Percentiles rank a stretch among this genome's conserved stretches.
Evolutionary conservation across 2,329 filamentous ascomycete genomes (phyloP).

Genomic region (Pseudonectria buxi): DNA sequence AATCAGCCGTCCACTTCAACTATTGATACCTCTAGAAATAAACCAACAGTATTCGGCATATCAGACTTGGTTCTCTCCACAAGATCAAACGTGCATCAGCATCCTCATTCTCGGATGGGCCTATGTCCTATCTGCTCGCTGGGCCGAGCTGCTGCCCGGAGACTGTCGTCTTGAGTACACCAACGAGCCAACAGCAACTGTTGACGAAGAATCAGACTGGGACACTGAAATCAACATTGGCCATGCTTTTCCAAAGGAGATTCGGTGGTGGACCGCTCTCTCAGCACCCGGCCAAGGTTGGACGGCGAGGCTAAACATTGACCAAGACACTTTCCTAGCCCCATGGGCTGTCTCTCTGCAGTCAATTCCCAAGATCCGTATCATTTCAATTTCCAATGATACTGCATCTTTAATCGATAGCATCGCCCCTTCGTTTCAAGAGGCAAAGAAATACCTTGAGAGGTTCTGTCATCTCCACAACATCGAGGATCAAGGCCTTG

Average conservation of each 20-base stretch:
- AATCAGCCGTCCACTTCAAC: too few species aligned
- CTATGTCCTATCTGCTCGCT: constrained; percentile 4
- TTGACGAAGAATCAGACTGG: background rate
- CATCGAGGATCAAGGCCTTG: constrained; percentile 3
- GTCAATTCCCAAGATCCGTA: too few species aligned
- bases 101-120: constrained; percentile 2
- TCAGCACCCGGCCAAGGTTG: constrained; percentile 1
- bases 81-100: background rate
- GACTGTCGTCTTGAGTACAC: constrained; percentile 1
- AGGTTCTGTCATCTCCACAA: constrained; percentile 3
- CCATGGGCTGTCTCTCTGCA: constrained; percentile 4
- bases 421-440: background rate
- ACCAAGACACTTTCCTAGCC: background rate
- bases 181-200: background rate
- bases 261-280: constrained; percentile 5
- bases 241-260: background rate
- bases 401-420: background rate
- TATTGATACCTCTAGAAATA: too few species aligned
- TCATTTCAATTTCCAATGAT: too few species aligned
- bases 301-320: constrained; percentile 1
- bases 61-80: background rate
- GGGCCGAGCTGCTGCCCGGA: constrained; percentile 1
- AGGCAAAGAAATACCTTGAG: constrained; percentile 2
- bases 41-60: too few species aligned
- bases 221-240: background rate